A percentile compares a stretch with the other conserved stretches of the same genome.
These are phyloP conservation scores for Mortierella sp. DNA, from an alignment of 371 early-diverging fungal species.

Conservation along the genomic window DNA sequence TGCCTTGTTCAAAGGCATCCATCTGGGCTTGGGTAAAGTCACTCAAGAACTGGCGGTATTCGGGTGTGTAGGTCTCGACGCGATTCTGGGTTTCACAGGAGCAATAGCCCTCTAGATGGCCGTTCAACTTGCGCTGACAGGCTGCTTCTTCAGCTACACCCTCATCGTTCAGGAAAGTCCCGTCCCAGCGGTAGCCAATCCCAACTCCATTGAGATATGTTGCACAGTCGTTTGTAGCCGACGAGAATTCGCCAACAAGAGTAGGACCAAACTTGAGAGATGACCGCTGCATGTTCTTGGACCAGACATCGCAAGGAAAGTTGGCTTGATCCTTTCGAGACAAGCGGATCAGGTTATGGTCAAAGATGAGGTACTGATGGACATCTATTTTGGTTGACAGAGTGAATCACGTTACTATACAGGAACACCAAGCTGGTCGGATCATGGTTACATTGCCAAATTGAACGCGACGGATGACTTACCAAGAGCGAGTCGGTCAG, in stretches of 20 bases:
- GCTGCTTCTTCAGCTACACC: no score
- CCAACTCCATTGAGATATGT: conserved; percentile 76
- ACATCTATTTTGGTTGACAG: no score
- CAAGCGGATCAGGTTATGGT: conserved; percentile 44
- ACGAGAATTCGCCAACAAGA: conserved; percentile 79
- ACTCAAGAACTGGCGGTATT: conserved; percentile 35
- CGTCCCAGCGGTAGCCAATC: conserved; percentile 71
- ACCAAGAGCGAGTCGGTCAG: conserved; percentile 49
- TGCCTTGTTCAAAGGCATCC: conserved; percentile 61
- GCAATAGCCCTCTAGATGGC: no score
- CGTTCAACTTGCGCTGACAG: conserved; percentile 55
- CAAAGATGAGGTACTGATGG: conserved; percentile 63
- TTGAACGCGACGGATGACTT: conserved; percentile 4
- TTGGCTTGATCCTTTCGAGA: conserved; percentile 21
- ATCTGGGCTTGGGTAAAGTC: conserved; percentile 55
- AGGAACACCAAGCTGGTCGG: no score
- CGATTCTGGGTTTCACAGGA: conserved; percentile 62
- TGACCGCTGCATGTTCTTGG: conserved; percentile 12
- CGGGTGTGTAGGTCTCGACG: conserved; percentile 21
- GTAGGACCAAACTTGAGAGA: conserved; percentile 64
- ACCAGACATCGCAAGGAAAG: conserved; percentile 45
- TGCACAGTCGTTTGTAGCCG: conserved; percentile 80
- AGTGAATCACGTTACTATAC: no score
- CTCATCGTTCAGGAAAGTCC: conserved; percentile 58
- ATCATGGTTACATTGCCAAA: no score